phyloP scores from a whole-genome alignment of 2,329 filamentous ascomycete species.

The Aspergillus flavus region DNA sequence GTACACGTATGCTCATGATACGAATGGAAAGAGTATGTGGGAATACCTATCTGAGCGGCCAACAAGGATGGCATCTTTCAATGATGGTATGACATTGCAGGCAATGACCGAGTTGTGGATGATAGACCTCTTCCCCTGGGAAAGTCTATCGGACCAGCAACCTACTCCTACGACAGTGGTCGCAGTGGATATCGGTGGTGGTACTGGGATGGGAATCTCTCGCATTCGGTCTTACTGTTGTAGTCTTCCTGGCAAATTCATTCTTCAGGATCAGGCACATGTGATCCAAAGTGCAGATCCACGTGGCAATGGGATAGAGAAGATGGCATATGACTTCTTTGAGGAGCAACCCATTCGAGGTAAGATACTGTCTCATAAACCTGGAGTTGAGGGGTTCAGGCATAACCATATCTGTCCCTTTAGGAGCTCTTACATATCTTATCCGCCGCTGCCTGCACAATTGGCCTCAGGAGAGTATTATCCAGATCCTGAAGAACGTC shows the following conservation, averaged over 20 bases:
- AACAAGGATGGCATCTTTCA: neutral
- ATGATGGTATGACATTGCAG: neutral
- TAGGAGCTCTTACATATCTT: neutral
- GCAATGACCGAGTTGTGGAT: neutral
- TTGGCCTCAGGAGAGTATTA: neutral
- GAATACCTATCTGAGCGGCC: neutral
- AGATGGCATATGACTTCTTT: conserved; percentile 1
- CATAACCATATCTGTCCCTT: neutral
- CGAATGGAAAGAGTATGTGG: neutral
- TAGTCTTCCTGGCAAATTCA: neutral
- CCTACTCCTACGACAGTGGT: neutral
- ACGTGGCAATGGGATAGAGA: neutral
- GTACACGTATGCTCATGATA: neutral
- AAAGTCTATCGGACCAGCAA: neutral
- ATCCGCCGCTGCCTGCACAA: neutral
- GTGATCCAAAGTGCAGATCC: neutral
- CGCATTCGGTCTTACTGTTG: neutral
- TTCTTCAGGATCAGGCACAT: neutral
- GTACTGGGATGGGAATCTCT: neutral
- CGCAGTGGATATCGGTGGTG: neutral
- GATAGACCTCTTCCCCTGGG: neutral
- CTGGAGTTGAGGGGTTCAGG: accelerated
- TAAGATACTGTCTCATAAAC: conserved; percentile 8
- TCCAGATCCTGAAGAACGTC: neutral
- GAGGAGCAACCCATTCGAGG: conserved; percentile 41